Conservation (phyloP, 495 filamentous ascomycete species). For the Xylaria palmicola region DNA sequence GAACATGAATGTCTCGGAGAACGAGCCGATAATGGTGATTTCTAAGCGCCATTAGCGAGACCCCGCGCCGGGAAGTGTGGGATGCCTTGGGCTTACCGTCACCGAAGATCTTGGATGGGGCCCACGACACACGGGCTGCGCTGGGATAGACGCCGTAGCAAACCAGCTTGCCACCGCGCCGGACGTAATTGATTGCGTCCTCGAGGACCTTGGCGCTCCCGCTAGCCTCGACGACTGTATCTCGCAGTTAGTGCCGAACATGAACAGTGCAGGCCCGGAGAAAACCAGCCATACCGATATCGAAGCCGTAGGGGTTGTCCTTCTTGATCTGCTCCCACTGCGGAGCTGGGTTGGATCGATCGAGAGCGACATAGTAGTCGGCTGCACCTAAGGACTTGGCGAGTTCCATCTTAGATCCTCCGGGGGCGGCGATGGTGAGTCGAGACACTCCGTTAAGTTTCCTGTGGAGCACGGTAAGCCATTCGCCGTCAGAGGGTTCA, state of each 20-base stretch:
- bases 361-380: slow-evolving; percentile 63
- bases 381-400: slow-evolving; percentile 66
- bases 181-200: slow-evolving; percentile 67
- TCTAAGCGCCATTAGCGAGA: slow-evolving; percentile 41
- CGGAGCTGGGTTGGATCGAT: slow-evolving; percentile 51
- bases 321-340: slow-evolving; percentile 62
- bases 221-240: slow-evolving; percentile 53
- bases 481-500: background rate
- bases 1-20: slow-evolving; percentile 73
- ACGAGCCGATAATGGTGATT: slow-evolving; percentile 68
- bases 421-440: slow-evolving; percentile 64
- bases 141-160: slow-evolving; percentile 65
- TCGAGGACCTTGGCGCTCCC: slow-evolving; percentile 67
- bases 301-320: slow-evolving; percentile 69
- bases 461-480: slow-evolving; percentile 17
- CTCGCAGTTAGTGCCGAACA: slow-evolving; percentile 7
- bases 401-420: slow-evolving; percentile 67
- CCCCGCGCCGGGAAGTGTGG: background rate
- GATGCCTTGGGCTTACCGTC: slow-evolving; percentile 25
- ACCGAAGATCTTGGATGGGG: slow-evolving; percentile 62
- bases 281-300: slow-evolving; percentile 50
- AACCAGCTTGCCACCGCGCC: slow-evolving; percentile 66
- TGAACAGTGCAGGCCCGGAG: slow-evolving; percentile 28
- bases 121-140: slow-evolving; percentile 60
- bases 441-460: slow-evolving; percentile 61